phyloP scores from a whole-genome alignment of 352 stramenopile genomes.

The Pythium monospermum region DNA sequence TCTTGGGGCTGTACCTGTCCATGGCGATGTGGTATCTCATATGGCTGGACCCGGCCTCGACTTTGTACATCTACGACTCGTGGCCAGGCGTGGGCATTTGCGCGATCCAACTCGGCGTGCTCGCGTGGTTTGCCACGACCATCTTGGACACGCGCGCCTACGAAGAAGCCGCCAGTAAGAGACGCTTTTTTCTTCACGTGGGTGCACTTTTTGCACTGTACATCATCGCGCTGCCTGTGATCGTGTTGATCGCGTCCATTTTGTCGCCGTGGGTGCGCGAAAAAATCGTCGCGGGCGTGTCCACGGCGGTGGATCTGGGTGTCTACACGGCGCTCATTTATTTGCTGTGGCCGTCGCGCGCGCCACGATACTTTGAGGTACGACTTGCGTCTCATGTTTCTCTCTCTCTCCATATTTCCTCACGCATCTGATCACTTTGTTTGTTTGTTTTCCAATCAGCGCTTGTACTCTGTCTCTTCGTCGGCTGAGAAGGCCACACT shows the following conservation, averaged over 20 bases:
- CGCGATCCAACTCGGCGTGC: slow-evolving; percentile 46
- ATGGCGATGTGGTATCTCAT: slow-evolving; percentile 83
- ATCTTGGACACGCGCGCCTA: slow-evolving; percentile 62
- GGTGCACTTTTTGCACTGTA: slow-evolving; percentile 61
- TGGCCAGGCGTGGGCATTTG: slow-evolving; percentile 69
- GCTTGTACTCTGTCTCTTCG: slow-evolving; percentile 65
- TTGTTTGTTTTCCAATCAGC: slow-evolving; percentile 23
- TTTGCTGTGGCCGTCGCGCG: slow-evolving; percentile 61
- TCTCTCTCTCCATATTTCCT: not conserved
- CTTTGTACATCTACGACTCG: slow-evolving; percentile 81
- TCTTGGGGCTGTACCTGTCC: slow-evolving; percentile 63
- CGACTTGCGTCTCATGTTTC: not conserved
- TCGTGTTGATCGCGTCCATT: slow-evolving; percentile 64
- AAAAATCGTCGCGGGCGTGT: slow-evolving; percentile 61
- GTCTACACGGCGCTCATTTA: slow-evolving; percentile 67
- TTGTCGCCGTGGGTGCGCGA: slow-evolving; percentile 75
- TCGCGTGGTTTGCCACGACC: slow-evolving; percentile 60
- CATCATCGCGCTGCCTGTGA: slow-evolving; percentile 63
- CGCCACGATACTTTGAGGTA: slow-evolving; percentile 77
- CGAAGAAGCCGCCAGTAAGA: slow-evolving; percentile 51
- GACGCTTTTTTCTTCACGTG: slow-evolving; percentile 59
- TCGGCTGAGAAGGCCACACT: slow-evolving; percentile 64
- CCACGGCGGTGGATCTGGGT: slow-evolving; percentile 39
- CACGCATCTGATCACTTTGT: not conserved
- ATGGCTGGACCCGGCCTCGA: slow-evolving; percentile 70